These are phyloP conservation scores for Fraxinus nigra DNA, from an alignment of 305 asterid genomes.

Conservation along the genomic window DNA sequence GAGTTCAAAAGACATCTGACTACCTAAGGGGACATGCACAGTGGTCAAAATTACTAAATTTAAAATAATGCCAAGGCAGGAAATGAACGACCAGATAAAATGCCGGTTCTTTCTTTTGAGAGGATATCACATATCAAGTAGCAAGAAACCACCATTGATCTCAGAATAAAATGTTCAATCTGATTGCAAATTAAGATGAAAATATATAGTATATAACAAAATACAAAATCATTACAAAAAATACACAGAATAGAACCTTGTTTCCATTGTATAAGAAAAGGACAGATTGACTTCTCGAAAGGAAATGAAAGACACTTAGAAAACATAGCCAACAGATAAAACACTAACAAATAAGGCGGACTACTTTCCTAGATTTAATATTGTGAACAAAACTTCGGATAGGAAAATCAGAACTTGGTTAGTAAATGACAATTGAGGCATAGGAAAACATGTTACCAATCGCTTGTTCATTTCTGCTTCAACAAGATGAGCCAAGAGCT, in stretches of 20 bases:
- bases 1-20: not conserved
- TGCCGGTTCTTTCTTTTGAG: not conserved
- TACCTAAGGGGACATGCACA: slow-evolving; percentile 4
- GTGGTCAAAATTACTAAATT: not conserved
- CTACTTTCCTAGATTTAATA: not conserved
- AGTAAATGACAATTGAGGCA: not conserved
- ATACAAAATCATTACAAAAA: slow-evolving; percentile 12
- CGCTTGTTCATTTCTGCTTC: slow-evolving; percentile 93
- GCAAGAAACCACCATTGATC: not conserved
- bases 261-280: not conserved
- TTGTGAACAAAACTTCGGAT: not conserved
- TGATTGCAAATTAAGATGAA: not conserved
- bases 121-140: not conserved
- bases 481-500: slow-evolving; percentile 91
- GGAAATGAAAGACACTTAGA: not conserved
- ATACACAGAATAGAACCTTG: not conserved
- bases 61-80: not conserved
- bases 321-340: not conserved
- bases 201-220: not conserved
- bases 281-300: not conserved
- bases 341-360: not conserved
- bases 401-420: not conserved
- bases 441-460: slow-evolving; percentile 41
- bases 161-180: slow-evolving; percentile 1
- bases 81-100: not conserved